These are phyloP conservation scores for Pulveroboletus frians DNA, from an alignment of 768 basidiomycete species.

Conservation along the genomic window DNA sequence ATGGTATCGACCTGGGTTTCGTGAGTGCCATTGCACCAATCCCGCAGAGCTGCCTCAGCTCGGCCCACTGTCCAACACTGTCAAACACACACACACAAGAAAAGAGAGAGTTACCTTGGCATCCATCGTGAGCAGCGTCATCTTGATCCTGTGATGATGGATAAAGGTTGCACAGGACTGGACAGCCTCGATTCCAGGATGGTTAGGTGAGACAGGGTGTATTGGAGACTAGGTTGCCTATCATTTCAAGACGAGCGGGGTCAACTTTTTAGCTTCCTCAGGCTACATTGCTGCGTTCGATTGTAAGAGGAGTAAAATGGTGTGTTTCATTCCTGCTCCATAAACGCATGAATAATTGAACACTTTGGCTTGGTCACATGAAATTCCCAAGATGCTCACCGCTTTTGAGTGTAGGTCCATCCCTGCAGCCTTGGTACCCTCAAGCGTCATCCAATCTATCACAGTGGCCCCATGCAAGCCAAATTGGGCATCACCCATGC, in stretches of 20 bases:
- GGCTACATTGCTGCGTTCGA: slow-evolving; percentile 74
- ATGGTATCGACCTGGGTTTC: slow-evolving; percentile 36
- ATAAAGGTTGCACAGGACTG: slow-evolving; percentile 44
- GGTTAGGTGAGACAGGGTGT: slow-evolving; percentile 12
- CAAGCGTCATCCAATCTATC: slow-evolving; percentile 98
- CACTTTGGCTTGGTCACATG: slow-evolving; percentile 92
- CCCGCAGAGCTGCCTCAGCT: slow-evolving; percentile 38
- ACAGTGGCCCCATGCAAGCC: slow-evolving; percentile 95
- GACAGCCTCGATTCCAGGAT: slow-evolving; percentile 45
- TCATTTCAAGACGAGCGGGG: no score
- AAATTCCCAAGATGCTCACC: slow-evolving; percentile 86
- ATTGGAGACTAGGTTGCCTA: slow-evolving; percentile 17
- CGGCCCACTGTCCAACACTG: slow-evolving; percentile 31
- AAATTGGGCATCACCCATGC: slow-evolving; percentile 98
- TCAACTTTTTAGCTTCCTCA: slow-evolving; percentile 73
- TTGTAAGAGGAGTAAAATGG: slow-evolving; percentile 80
- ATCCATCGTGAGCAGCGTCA: slow-evolving; percentile 38
- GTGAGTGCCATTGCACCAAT: slow-evolving; percentile 41
- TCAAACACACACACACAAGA: no score
- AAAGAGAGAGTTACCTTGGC: slow-evolving; percentile 32
- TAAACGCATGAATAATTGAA: slow-evolving; percentile 99
- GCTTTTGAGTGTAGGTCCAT: slow-evolving; percentile 98
- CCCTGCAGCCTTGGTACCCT: slow-evolving; percentile 90
- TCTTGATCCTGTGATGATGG: slow-evolving; percentile 34
- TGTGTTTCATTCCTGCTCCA: slow-evolving; percentile 96